These are phyloP conservation scores for Pythium guiyangense DNA, from an alignment of 352 stramenopile genomes.

Conservation along the genomic window DNA sequence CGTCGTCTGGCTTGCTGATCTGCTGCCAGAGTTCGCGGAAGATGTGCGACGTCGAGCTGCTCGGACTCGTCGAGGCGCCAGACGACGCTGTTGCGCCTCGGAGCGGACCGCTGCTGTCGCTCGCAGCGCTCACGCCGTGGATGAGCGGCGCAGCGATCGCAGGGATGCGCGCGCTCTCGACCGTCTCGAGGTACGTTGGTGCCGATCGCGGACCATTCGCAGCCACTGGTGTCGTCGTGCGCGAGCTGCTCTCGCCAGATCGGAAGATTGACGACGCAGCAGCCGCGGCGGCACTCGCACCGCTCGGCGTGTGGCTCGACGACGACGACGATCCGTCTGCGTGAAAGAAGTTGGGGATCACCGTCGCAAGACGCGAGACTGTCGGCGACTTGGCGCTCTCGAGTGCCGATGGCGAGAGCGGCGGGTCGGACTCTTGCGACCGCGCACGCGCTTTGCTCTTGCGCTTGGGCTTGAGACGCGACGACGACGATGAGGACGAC, in stretches of 20 bases:
- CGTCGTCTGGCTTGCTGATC: slow-evolving; percentile 61
- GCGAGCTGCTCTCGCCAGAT: slow-evolving; percentile 1
- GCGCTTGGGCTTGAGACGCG: slow-evolving; percentile 6
- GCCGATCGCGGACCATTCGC: not conserved
- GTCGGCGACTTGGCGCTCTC: slow-evolving; percentile 10
- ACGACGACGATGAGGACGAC: not conserved
- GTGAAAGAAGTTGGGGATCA: slow-evolving; percentile 40
- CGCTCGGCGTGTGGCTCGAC: not conserved
- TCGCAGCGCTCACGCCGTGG: slow-evolving; percentile 18
- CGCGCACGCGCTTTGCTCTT: slow-evolving; percentile 11
- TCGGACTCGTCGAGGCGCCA: slow-evolving; percentile 21
- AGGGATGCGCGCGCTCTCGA: slow-evolving; percentile 6
- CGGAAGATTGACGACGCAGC: not conserved
- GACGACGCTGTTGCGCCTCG: slow-evolving; percentile 18
- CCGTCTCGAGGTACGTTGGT: not conserved
- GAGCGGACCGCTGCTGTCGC: slow-evolving; percentile 12
- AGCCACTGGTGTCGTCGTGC: not conserved
- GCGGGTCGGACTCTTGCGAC: slow-evolving; percentile 13
- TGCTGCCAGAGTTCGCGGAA: slow-evolving; percentile 79
- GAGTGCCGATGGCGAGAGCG: not conserved
- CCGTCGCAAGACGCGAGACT: slow-evolving; percentile 16
- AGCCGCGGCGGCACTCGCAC: not conserved
- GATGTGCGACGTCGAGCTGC: slow-evolving; percentile 42
- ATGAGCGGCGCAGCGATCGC: slow-evolving; percentile 8
- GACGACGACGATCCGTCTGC: slow-evolving; percentile 19